These are phyloP conservation scores for Malus sylvestris DNA, from an alignment of 306 rosid species.

Conservation along the genomic window DNA sequence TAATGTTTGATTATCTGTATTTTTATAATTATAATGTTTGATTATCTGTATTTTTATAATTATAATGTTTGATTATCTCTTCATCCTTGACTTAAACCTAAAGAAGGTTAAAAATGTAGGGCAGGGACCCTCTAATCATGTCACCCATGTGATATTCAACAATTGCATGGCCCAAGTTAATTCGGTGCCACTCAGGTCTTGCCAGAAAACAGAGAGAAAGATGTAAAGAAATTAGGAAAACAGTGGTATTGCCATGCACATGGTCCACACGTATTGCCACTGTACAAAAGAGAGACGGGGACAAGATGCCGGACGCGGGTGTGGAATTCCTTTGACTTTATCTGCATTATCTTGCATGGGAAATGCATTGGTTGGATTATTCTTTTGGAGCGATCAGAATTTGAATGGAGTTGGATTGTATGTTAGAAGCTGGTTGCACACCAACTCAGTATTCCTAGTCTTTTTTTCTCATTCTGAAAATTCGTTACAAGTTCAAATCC, in stretches of 20 bases:
- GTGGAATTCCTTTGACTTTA: neutral
- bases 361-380: neutral
- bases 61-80: neutral
- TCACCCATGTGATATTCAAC: slow-evolving; percentile 1
- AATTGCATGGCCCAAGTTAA: neutral
- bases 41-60: neutral
- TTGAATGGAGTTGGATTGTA: no score
- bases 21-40: neutral
- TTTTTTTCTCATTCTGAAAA: no score
- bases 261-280: neutral
- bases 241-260: neutral
- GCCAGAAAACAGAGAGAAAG: neutral
- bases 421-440: no score
- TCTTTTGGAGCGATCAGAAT: neutral
- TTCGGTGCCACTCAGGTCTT: neutral
- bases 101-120: neutral
- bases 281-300: neutral
- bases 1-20: neutral
- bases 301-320: neutral
- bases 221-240: neutral
- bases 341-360: neutral
- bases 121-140: slow-evolving; percentile 2
- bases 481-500: no score
- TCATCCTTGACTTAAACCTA: neutral
- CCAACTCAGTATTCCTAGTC: no score